Base-by-base conservation (phyloP, 345 rosid species). In the Dipteronia sinensis region DNA sequence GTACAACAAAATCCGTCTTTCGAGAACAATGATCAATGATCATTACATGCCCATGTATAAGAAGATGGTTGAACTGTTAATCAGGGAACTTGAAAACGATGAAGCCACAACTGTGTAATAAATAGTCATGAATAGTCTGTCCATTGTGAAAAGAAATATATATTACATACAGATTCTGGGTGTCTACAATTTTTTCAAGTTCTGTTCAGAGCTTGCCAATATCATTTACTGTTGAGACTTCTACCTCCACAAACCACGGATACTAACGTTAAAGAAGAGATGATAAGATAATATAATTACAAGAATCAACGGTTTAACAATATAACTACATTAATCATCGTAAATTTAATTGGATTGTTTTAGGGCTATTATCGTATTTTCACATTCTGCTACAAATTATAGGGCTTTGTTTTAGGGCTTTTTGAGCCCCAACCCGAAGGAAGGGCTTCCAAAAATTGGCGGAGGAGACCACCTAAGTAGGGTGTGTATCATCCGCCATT, bases 11-110 rank as follows among this genome's bases (percentile, higher is more conserved):
- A 87, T 96, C 69, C 87, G 98, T 44, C 92, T 96, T 10, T 96
- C 98, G 0, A 90, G 85, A 82, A 92, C 98, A 2, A 91, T 94
- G 98, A 94, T 96, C 49, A 89, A 96, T 67, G 99, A 96, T 86
- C 99, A 96, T 77, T 96, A 96, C 56, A 94, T 94, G 98, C 98
- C 98, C 13, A 90, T 91, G 93, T 91, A 92, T 81, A 91, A 88
- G 87, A 96, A 85, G 84, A 94, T 90, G 98, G 91, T 92, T 87
- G 97, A 96, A 79, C 88, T 85, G 80, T 83, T 91, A 79, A 87
- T 94, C 63, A 79, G 83, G 34, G 85, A 92, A 82, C 88, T 94
- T 9, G 91, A 88, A 81, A 85, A 84, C 46, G 10, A 0, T 10
- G 86, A 80, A 67, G 84, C 23, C 27, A 66, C 82, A 80, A 47